phyloP scores from a whole-genome alignment of 257 asterid species.

The Solanum dulcamara region DNA sequence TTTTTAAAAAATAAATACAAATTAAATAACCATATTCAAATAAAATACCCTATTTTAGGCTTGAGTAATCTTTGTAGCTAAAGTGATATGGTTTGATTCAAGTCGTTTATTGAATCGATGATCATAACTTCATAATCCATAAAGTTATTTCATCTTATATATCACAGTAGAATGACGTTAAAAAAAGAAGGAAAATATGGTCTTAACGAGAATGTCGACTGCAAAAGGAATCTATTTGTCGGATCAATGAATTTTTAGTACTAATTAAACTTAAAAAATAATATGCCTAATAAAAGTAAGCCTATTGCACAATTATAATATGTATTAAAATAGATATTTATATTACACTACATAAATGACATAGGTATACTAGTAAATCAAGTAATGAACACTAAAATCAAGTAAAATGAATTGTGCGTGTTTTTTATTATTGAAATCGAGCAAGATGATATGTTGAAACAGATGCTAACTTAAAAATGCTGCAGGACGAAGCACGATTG shows the following conservation, averaged over 20 bases:
- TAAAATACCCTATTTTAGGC: too few relatives aligned
- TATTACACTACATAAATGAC: too few relatives aligned
- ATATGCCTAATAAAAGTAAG: not conserved
- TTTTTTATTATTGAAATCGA: not conserved
- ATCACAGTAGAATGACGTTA: not conserved
- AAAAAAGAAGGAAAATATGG: not conserved
- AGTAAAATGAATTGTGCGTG: not conserved
- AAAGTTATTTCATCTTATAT: not conserved
- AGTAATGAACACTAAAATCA: not conserved
- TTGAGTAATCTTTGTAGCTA: not conserved
- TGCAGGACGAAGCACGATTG: not conserved
- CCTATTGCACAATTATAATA: not conserved
- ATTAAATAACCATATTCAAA: not conserved
- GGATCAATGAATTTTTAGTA: not conserved
- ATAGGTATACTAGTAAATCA: not conserved
- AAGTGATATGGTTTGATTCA: not conserved
- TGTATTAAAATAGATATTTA: too few relatives aligned
- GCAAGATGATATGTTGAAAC: not conserved
- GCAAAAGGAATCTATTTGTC: not conserved
- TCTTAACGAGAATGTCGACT: not conserved
- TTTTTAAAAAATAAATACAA: too few relatives aligned
- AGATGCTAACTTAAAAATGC: not conserved
- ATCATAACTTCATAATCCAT: not conserved
- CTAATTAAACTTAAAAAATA: not conserved
- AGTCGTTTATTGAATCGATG: not conserved